A percentile compares a stretch with the other conserved stretches of the same genome.
Conservation (phyloP, 2,329 filamentous ascomycete genomes). For the Onygenales sp. region DNA sequence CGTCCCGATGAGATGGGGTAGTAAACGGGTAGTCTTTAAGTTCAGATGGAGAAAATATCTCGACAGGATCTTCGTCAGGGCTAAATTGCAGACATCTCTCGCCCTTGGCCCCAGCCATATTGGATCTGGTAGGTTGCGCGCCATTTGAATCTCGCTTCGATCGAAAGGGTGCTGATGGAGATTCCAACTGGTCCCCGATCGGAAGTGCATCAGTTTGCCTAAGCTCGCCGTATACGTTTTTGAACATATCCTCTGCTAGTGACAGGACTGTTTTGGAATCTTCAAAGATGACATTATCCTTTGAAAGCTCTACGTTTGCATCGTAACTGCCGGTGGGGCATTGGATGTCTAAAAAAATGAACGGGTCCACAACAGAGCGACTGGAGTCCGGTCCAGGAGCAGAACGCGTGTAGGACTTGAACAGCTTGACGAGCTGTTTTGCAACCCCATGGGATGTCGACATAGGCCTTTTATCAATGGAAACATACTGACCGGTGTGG, state of each 20-base stretch:
- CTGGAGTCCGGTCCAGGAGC: slow-evolving; percentile 9
- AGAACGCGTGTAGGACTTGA: slow-evolving; percentile 41
- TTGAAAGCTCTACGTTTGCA: slow-evolving; percentile 53
- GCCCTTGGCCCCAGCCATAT: neutral
- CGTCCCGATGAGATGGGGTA: too few species aligned
- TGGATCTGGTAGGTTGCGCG: neutral
- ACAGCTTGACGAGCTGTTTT: slow-evolving; percentile 43
- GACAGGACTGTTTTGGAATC: slow-evolving; percentile 35
- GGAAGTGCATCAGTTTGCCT: slow-evolving; percentile 1
- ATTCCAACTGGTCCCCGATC: neutral
- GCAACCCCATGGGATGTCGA: slow-evolving; percentile 40
- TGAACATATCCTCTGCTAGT: slow-evolving; percentile 37
- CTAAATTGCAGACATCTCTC: too few species aligned
- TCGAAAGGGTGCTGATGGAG: too few species aligned
- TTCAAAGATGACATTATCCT: slow-evolving; percentile 53
- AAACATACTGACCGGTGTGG: slow-evolving; percentile 41
- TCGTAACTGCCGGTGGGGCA: slow-evolving; percentile 50
- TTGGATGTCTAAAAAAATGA: slow-evolving; percentile 45
- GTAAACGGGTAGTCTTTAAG: too few species aligned
- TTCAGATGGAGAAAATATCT: too few species aligned
- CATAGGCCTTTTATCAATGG: slow-evolving; percentile 49
- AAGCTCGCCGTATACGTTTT: slow-evolving; percentile 24
- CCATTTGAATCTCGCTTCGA: neutral
- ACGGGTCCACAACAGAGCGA: slow-evolving; percentile 39
- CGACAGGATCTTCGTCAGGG: too few species aligned